A percentile compares a stretch with the other conserved stretches of the same genome.
phyloP scores from a whole-genome alignment of 805 yeast genomes.

The Kuraishia capsulata region DNA sequence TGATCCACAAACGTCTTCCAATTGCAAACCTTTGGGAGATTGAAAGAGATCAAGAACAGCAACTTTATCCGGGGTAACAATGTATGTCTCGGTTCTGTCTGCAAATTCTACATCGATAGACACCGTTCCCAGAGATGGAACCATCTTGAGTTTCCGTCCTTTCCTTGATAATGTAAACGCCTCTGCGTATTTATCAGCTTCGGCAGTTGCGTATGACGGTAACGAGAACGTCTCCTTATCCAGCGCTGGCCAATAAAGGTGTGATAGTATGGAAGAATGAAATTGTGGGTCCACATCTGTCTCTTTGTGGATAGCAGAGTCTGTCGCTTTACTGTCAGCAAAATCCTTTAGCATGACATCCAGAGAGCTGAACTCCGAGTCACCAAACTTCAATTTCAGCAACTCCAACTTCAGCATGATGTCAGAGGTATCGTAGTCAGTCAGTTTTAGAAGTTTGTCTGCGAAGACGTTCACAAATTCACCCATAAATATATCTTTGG shows the following conservation, averaged over 20 bases:
- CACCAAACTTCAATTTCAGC: constrained; percentile 58
- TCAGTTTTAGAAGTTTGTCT: constrained; percentile 35
- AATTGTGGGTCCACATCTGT: constrained; percentile 18
- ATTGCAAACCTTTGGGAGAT: constrained; percentile 13
- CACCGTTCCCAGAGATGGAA: constrained; percentile 56
- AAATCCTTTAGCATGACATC: constrained; percentile 84
- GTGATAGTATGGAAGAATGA: constrained; percentile 60
- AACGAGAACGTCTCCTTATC: constrained; percentile 31
- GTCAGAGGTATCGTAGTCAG: constrained; percentile 29
- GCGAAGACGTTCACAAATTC: constrained; percentile 61
- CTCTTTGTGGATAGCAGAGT: constrained; percentile 24
- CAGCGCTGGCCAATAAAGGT: constrained; percentile 74
- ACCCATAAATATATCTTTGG: constrained; percentile 53
- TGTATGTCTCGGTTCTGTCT: constrained; percentile 26
- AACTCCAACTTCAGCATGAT: constrained; percentile 35
- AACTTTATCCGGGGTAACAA: constrained; percentile 66
- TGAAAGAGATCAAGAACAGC: constrained; percentile 32
- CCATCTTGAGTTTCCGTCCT: constrained; percentile 50
- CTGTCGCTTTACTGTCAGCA: constrained; percentile 40
- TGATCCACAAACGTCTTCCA: constrained; percentile 22
- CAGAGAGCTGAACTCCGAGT: constrained; percentile 52
- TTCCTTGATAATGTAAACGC: constrained; percentile 34
- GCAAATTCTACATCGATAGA: constrained; percentile 48
- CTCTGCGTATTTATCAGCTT: constrained; percentile 32
- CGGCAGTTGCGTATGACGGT: constrained; percentile 35